Conservation (phyloP, 2,329 filamentous ascomycete species). For the Dothistroma pini region DNA sequence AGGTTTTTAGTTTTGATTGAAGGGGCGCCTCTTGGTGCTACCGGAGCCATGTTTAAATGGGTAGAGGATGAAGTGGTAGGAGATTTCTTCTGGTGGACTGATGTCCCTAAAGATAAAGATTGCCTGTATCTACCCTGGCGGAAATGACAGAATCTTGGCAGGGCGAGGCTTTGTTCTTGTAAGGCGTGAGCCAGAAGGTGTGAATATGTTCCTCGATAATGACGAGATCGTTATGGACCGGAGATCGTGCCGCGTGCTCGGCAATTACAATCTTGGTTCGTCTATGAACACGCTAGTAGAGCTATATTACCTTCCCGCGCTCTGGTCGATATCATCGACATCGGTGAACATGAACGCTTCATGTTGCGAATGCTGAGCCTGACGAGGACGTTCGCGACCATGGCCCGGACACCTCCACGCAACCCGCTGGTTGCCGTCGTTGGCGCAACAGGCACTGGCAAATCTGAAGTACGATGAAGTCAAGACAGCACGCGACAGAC, state of each 20-base stretch:
- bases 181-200: constrained; percentile 3
- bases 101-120: background rate
- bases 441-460: constrained; percentile 89
- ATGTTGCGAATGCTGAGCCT: constrained; percentile 11
- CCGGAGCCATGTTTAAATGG: background rate
- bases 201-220: background rate
- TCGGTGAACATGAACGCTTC: background rate
- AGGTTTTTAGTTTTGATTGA: constrained; percentile 72
- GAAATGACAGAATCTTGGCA: background rate
- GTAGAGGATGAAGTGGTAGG: background rate
- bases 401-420: constrained; percentile 24
- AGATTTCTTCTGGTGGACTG: background rate
- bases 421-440: constrained; percentile 73
- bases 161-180: background rate
- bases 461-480: constrained; percentile 67
- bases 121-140: background rate
- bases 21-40: constrained; percentile 39
- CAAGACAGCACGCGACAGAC: background rate
- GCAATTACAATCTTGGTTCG: background rate
- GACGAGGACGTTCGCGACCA: constrained; percentile 13
- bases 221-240: constrained; percentile 8
- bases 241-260: constrained; percentile 4
- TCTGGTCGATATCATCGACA: background rate
- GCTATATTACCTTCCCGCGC: background rate
- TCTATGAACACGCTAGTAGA: background rate